These are phyloP conservation scores for Brassica incana DNA, from an alignment of 345 rosid species.

Conservation along the genomic window DNA sequence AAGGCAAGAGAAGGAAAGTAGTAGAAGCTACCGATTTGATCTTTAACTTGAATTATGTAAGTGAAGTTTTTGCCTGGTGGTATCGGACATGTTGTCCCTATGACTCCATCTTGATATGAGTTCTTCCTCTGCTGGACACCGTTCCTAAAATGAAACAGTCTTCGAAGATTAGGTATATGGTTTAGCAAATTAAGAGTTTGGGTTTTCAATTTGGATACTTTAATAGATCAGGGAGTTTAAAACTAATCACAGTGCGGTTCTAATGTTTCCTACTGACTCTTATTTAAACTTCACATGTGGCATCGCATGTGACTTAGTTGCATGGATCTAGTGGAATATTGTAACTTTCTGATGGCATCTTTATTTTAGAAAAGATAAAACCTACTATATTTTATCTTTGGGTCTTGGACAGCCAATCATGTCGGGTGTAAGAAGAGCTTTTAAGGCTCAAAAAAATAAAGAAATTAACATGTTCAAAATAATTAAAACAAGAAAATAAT, in stretches of 20 bases:
- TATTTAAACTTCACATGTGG: constrained; percentile 26
- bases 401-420: constrained; percentile 30
- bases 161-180: background rate
- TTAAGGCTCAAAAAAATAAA: constrained; percentile 9
- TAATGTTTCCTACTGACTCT: constrained; percentile 26
- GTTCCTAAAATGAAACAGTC: constrained; percentile 48
- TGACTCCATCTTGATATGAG: constrained; percentile 84
- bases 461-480: background rate
- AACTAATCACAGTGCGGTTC: background rate
- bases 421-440: constrained; percentile 36
- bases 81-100: constrained; percentile 89
- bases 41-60: constrained; percentile 79
- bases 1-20: constrained; percentile 84
- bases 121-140: constrained; percentile 91
- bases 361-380: background rate
- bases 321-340: constrained; percentile 17
- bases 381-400: background rate
- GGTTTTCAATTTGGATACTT: background rate
- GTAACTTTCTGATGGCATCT: background rate
- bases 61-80: constrained; percentile 84
- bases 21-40: constrained; percentile 87
- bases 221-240: background rate
- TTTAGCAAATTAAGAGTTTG: background rate
- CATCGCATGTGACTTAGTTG: constrained; percentile 33
- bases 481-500: background rate